Percentiles rank a stretch among this genome's conserved stretches.
phyloP scores from a whole-genome alignment of 306 rosid species.

The Cicer arietinum region DNA sequence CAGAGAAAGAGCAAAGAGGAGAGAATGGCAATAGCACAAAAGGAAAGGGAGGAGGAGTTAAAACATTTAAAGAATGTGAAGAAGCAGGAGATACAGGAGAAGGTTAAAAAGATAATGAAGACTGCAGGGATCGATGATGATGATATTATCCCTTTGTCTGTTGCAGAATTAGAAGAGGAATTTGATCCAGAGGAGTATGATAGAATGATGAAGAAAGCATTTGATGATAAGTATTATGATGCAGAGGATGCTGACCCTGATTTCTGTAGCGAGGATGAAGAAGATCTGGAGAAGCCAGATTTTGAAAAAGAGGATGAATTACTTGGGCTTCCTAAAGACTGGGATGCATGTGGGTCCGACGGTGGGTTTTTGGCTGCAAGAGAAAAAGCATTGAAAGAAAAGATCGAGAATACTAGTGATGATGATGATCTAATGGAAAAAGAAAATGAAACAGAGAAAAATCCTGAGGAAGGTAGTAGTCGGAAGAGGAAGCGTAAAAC shows the following conservation, averaged over 20 bases:
- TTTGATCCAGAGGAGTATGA: constrained; percentile 89
- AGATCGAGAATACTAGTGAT: constrained; percentile 51
- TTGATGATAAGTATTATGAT: constrained; percentile 71
- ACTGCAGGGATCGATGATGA: constrained; percentile 74
- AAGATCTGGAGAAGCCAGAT: constrained; percentile 75
- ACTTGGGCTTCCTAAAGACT: constrained; percentile 81
- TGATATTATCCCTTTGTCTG: constrained; percentile 59
- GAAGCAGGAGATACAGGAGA: constrained; percentile 86
- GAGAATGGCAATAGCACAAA: constrained; percentile 76
- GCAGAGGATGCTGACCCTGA: constrained; percentile 66
- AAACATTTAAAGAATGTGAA: constrained; percentile 86
- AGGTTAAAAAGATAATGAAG: constrained; percentile 67
- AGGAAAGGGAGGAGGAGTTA: constrained; percentile 93
- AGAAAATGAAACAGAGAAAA: constrained; percentile 38
- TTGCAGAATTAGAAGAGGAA: constrained; percentile 75
- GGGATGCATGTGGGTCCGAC: constrained; percentile 61
- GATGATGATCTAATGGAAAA: constrained; percentile 42
- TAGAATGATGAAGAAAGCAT: constrained; percentile 79
- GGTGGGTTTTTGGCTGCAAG: constrained; percentile 77
- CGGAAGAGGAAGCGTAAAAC: constrained; percentile 75
- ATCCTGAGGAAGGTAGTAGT: constrained; percentile 59
- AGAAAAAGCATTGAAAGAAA: constrained; percentile 59
- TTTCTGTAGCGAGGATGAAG: constrained; percentile 57
- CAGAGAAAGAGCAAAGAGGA: constrained; percentile 91
- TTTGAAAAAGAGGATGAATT: constrained; percentile 85